Evolutionary conservation across 1,284 basidiomycete species (phyloP).

Genomic region (Fistulinella staudtii): DNA sequence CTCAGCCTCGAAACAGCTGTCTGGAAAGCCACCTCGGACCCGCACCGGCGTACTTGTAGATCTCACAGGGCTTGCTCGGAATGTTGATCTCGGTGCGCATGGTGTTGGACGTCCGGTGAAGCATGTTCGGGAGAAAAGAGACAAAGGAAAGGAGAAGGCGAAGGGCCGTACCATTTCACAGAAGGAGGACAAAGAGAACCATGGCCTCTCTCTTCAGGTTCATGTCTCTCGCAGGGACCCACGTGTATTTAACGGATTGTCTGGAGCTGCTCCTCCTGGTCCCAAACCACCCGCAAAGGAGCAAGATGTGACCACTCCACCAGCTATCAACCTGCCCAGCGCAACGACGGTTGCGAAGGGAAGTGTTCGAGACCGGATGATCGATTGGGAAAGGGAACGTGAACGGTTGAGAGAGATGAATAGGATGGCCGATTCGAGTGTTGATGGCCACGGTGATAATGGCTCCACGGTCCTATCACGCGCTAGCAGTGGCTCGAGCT

Average conservation of each 20-base stretch:
- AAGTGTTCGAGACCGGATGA: slow-evolving; percentile 35
- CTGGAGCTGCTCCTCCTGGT: slow-evolving; percentile 2
- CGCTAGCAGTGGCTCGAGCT: slow-evolving; percentile 15
- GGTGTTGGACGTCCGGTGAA: slow-evolving; percentile 20
- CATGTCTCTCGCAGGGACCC: slow-evolving; percentile 9
- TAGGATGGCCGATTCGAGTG: slow-evolving; percentile 22
- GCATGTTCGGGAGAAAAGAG: slow-evolving; percentile 15
- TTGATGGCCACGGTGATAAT: slow-evolving; percentile 17
- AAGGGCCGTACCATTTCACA: slow-evolving; percentile 9
- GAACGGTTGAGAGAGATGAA: slow-evolving; percentile 32
- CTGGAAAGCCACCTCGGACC: slow-evolving; percentile 26
- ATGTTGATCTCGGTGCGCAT: slow-evolving; percentile 33
- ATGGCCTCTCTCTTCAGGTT: not conserved
- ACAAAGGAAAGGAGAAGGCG: slow-evolving; percentile 14
- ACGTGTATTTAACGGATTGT: slow-evolving; percentile 1
- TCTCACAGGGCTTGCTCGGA: slow-evolving; percentile 32
- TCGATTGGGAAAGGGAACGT: slow-evolving; percentile 37
- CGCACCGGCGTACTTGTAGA: slow-evolving; percentile 26
- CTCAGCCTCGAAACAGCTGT: slow-evolving; percentile 19
- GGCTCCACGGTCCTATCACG: slow-evolving; percentile 27
- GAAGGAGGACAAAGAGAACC: slow-evolving; percentile 30
- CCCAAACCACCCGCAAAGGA: slow-evolving; percentile 10
- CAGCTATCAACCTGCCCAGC: slow-evolving; percentile 20
- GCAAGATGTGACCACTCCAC: slow-evolving; percentile 9
- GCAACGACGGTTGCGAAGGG: slow-evolving; percentile 29